Percentiles rank a stretch among this genome's conserved stretches.
phyloP scores from a whole-genome alignment of 305 asterid genomes.

The Stenogyne calaminthoides region DNA sequence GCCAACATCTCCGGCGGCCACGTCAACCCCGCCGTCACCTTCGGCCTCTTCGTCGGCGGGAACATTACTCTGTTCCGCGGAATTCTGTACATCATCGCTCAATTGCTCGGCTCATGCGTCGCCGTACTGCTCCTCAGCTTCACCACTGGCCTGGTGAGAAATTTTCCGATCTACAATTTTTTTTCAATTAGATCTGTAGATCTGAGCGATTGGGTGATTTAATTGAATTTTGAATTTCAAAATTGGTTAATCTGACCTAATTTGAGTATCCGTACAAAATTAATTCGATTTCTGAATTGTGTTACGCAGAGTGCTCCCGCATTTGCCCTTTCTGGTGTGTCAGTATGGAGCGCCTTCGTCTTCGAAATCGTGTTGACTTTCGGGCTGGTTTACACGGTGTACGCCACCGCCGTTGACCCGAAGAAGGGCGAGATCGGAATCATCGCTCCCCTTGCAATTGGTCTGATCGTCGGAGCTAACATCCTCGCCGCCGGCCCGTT shows the following conservation, averaged over 20 bases:
- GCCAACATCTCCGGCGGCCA: conserved; percentile 69
- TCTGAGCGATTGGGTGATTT: neutral
- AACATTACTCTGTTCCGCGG: conserved; percentile 56
- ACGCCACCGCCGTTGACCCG: conserved; percentile 64
- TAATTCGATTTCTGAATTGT: neutral
- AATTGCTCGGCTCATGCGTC: conserved; percentile 45
- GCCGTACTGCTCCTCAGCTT: conserved; percentile 45
- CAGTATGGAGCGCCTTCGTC: conserved; percentile 44
- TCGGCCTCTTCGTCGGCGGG: conserved; percentile 56
- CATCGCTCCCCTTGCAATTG: conserved; percentile 56
- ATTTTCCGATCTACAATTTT: neutral
- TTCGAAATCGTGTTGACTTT: conserved; percentile 59
- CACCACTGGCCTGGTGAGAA: conserved; percentile 43
- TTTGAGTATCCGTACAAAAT: neutral
- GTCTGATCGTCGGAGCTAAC: conserved; percentile 60
- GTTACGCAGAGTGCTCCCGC: conserved; percentile 30
- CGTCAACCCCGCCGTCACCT: conserved; percentile 62
- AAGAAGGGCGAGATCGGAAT: conserved; percentile 59
- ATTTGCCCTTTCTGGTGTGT: conserved; percentile 34
- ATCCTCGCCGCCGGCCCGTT: conserved; percentile 59
- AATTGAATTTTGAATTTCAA: neutral
- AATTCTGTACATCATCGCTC: conserved; percentile 51
- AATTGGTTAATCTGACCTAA: no score
- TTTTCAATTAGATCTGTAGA: neutral
- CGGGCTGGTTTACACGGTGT: conserved; percentile 64